phyloP scores from a whole-genome alignment of 805 yeast genomes.

The Phaffomyces antillensis region DNA sequence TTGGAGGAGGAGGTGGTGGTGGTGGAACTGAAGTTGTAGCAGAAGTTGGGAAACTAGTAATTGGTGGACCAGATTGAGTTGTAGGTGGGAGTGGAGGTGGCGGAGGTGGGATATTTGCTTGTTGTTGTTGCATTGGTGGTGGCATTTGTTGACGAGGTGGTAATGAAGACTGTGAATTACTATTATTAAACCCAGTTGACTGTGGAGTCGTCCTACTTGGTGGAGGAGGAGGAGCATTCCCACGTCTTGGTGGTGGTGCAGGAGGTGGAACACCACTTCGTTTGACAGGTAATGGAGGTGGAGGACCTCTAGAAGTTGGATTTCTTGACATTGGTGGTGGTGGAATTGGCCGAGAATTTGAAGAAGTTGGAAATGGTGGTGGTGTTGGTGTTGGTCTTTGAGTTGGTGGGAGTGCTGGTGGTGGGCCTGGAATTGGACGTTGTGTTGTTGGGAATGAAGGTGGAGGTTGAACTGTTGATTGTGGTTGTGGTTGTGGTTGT shows the following conservation, averaged over 20 bases:
- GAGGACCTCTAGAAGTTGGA: conserved; percentile 9
- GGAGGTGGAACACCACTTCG: conserved; percentile 19
- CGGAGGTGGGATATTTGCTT: background rate
- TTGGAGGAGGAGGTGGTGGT: conserved; percentile 1
- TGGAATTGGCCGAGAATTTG: conserved; percentile 3
- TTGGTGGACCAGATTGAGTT: conserved; percentile 5
- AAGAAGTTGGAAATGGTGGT: conserved; percentile 11
- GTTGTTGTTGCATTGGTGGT: conserved; percentile 19
- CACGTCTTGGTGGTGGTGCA: conserved; percentile 21
- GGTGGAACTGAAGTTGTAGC: background rate
- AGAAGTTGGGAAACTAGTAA: conserved; percentile 2
- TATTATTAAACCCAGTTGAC: background rate
- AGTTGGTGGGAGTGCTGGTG: background rate
- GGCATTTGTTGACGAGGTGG: conserved; percentile 2
- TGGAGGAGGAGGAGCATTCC: conserved; percentile 17
- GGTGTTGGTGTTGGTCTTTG: conserved; percentile 10
- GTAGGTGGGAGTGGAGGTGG: conserved; percentile 1
- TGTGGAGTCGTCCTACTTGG: conserved; percentile 13
- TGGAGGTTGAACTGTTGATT: conserved; percentile 22
- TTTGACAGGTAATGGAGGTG: conserved; percentile 24
- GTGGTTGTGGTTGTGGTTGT: conserved; percentile 15
- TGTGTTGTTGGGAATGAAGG: conserved; percentile 14
- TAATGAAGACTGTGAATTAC: no score
- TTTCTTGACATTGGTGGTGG: background rate
- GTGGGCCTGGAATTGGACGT: conserved; percentile 5